These are phyloP conservation scores for Trichoderma orchidacearum DNA, from an alignment of 495 filamentous ascomycete species.

Conservation along the genomic window DNA sequence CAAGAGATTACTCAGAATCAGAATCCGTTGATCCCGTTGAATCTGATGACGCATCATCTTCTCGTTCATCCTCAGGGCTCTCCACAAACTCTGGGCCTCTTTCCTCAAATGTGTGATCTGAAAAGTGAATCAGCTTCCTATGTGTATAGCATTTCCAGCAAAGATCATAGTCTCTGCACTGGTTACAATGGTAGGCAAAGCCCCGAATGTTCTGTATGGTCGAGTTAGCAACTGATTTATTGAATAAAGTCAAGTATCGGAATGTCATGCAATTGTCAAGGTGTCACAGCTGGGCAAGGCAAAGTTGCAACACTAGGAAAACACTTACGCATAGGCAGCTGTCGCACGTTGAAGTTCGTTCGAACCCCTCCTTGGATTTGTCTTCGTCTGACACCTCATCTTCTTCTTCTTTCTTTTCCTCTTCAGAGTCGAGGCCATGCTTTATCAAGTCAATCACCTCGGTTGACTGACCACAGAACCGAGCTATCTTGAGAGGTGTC, in stretches of 20 bases:
- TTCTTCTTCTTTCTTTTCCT: not conserved
- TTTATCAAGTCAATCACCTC: not conserved
- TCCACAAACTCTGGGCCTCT: not conserved
- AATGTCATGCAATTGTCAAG: too few relatives aligned
- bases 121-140: not conserved
- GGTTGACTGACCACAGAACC: not conserved
- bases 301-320: too few relatives aligned
- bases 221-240: not conserved
- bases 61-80: not conserved
- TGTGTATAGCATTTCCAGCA: not conserved
- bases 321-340: not conserved
- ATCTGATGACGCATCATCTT: not conserved
- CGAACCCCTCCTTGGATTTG: not conserved
- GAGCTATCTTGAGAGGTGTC: constrained; percentile 2
- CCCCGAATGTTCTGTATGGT: not conserved
- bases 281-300: too few relatives aligned
- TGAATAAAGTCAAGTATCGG: too few relatives aligned
- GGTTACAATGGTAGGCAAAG: not conserved
- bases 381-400: not conserved
- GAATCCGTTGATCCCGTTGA: not conserved
- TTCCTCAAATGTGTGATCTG: not conserved
- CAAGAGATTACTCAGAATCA: not conserved
- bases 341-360: not conserved
- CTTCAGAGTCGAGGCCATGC: not conserved
- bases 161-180: not conserved